A percentile compares a stretch with the other conserved stretches of the same genome.
phyloP scores from a whole-genome alignment of 169 alveolate genomes.

The Plasmodium blacklocki region DNA sequence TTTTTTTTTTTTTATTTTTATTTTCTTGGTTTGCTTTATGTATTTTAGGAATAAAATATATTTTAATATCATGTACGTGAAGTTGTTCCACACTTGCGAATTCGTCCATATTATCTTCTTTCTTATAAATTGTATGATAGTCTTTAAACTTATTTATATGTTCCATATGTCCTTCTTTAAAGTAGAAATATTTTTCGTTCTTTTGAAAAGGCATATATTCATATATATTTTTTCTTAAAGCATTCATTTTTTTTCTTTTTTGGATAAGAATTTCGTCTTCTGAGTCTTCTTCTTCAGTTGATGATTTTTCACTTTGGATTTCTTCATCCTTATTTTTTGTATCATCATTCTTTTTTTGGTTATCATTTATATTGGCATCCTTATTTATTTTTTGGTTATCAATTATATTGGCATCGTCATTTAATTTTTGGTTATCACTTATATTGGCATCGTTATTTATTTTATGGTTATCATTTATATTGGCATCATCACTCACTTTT shows the following conservation, averaged over 20 bases:
- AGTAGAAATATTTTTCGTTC: constrained; percentile 9
- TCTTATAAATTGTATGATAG: not conserved
- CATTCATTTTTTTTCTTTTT: not conserved
- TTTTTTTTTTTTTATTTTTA: not conserved
- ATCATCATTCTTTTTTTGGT: not conserved
- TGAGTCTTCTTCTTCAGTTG: not conserved
- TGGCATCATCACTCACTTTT: too few species aligned
- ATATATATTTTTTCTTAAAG: constrained; percentile 1
- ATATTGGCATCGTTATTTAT: too few species aligned
- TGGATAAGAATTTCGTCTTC: not conserved
- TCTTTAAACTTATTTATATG: constrained; percentile 12
- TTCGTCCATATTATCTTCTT: not conserved
- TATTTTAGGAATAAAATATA: constrained; percentile 3
- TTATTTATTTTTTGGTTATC: not conserved
- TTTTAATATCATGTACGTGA: constrained; percentile 15
- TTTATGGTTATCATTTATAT: too few species aligned
- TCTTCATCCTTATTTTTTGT: not conserved
- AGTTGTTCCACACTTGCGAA: not conserved
- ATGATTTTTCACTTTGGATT: not conserved
- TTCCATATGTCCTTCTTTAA: constrained; percentile 34
- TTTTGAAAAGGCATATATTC: constrained; percentile 7
- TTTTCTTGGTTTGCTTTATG: not conserved
- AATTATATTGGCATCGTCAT: not conserved
- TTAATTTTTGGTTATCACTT: too few species aligned
- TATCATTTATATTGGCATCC: not conserved